phyloP scores from a whole-genome alignment of 2,329 filamentous ascomycete species.

The Tolypocladium tropicale region DNA sequence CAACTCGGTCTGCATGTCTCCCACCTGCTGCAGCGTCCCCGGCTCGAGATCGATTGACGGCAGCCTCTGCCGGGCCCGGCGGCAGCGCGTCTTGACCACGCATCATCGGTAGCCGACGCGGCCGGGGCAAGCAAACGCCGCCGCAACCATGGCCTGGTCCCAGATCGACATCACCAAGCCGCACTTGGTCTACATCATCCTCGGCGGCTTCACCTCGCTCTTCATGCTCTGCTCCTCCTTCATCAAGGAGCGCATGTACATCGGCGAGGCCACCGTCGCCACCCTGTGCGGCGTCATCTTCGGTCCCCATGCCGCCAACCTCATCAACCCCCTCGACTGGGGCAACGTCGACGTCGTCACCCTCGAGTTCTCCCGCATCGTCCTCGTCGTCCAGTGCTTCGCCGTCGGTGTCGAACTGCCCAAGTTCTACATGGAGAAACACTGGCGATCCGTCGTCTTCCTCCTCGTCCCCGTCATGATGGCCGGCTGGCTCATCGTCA shows the following conservation, averaged over 20 bases:
- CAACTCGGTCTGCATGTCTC: conserved; percentile 1
- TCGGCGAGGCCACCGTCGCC: conserved; percentile 93
- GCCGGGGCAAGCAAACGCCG: not conserved
- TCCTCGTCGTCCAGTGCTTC: conserved; percentile 87
- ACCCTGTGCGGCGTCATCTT: conserved; percentile 84
- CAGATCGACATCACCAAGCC: conserved; percentile 82
- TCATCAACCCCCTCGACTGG: conserved; percentile 70
- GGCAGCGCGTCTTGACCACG: not conserved
- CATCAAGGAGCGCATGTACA: conserved; percentile 97
- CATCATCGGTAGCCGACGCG: not conserved
- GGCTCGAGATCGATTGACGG: conserved; percentile 8
- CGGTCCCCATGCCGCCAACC: conserved; percentile 70
- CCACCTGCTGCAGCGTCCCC: not conserved
- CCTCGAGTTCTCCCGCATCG: conserved; percentile 80
- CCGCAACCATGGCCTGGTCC: conserved; percentile 57
- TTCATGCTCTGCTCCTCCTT: conserved; percentile 98
- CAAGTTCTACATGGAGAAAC: conserved; percentile 92
- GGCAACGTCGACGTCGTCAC: conserved; percentile 79
- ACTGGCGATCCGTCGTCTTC: conserved; percentile 87
- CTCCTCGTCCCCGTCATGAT: conserved; percentile 95
- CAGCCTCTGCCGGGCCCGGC: not conserved
- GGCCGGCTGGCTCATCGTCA: conserved; percentile 87
- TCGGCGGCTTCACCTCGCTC: conserved; percentile 92
- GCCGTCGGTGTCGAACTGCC: conserved; percentile 85
- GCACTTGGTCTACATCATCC: conserved; percentile 96